Conservation (phyloP, 192 early-diverging fungal genomes). For the Podila clonocystis region DNA sequence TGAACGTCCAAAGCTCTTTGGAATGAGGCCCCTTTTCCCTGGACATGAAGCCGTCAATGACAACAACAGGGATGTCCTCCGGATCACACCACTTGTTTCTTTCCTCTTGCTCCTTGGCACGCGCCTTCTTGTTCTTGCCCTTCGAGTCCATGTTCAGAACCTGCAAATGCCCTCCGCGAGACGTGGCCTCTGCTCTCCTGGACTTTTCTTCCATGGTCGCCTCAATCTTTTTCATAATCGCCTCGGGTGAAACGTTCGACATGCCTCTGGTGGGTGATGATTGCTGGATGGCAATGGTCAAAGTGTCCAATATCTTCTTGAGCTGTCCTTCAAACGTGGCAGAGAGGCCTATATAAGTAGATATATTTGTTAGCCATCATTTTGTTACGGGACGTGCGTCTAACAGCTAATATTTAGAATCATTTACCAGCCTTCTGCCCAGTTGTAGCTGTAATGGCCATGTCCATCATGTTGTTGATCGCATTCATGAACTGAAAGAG, state of each 20-base stretch:
- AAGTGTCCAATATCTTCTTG: slow-evolving; percentile 83
- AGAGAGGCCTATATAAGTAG: slow-evolving; percentile 63
- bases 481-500: slow-evolving; percentile 80
- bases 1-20: slow-evolving; percentile 70
- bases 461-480: slow-evolving; percentile 77
- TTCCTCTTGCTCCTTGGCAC: slow-evolving; percentile 18
- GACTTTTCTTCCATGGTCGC: slow-evolving; percentile 31
- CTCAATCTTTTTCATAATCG: slow-evolving; percentile 48
- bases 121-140: slow-evolving; percentile 15
- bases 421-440: slow-evolving; percentile 72
- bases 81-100: slow-evolving; percentile 50
- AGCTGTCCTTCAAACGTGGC: slow-evolving; percentile 87
- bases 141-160: slow-evolving; percentile 4
- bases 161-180: neutral
- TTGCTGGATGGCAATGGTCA: slow-evolving; percentile 77
- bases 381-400: neutral
- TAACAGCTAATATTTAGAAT: neutral
- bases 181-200: slow-evolving; percentile 1
- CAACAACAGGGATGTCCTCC: slow-evolving; percentile 81
- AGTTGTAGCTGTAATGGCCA: slow-evolving; percentile 78
- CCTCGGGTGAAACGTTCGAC: slow-evolving; percentile 60
- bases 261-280: slow-evolving; percentile 36
- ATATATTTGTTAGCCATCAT: neutral
- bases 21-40: slow-evolving; percentile 70
- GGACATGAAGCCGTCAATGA: slow-evolving; percentile 88